Evolutionary conservation across 331 rosid species (phyloP).

Genomic region (Malus hybrid): DNA sequence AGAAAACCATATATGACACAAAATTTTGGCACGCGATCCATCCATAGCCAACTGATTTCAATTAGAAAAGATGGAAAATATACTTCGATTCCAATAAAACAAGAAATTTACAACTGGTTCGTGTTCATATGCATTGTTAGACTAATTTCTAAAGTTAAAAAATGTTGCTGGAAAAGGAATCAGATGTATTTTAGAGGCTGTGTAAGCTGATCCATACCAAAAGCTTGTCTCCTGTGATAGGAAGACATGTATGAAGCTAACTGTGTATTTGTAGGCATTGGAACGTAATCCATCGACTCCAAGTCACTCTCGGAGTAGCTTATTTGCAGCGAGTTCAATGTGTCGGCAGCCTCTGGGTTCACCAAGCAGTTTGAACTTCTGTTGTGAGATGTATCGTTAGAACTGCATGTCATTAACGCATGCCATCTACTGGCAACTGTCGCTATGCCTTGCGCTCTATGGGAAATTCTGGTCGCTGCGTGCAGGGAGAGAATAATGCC

Average conservation of each 20-base stretch:
- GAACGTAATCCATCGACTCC: constrained; percentile 45
- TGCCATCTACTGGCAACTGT: constrained; percentile 83
- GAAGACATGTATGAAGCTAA: constrained; percentile 59
- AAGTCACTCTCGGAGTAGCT: constrained; percentile 74
- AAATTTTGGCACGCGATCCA: not conserved
- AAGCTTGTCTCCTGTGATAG: constrained; percentile 76
- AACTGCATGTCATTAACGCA: constrained; percentile 54
- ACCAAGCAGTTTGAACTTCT: constrained; percentile 35
- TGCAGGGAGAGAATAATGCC: constrained; percentile 69
- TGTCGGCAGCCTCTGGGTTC: constrained; percentile 32
- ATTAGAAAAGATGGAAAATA: not conserved
- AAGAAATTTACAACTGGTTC: too few species aligned
- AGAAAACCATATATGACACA: not conserved
- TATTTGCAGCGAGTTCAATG: constrained; percentile 27
- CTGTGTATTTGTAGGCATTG: constrained; percentile 42
- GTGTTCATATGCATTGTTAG: not conserved
- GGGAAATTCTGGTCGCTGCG: constrained; percentile 77
- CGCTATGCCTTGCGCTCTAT: constrained; percentile 70
- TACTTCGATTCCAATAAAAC: not conserved
- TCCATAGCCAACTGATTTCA: not conserved
- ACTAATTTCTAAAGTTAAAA: not conserved
- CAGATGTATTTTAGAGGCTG: not conserved
- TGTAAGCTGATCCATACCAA: constrained; percentile 43
- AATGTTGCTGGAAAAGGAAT: not conserved
- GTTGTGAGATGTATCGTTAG: constrained; percentile 41